Percentiles rank a stretch among this genome's conserved stretches.
These are phyloP conservation scores for Dalechampia spathulata DNA, from an alignment of 441 rosid species.

Conservation along the genomic window DNA sequence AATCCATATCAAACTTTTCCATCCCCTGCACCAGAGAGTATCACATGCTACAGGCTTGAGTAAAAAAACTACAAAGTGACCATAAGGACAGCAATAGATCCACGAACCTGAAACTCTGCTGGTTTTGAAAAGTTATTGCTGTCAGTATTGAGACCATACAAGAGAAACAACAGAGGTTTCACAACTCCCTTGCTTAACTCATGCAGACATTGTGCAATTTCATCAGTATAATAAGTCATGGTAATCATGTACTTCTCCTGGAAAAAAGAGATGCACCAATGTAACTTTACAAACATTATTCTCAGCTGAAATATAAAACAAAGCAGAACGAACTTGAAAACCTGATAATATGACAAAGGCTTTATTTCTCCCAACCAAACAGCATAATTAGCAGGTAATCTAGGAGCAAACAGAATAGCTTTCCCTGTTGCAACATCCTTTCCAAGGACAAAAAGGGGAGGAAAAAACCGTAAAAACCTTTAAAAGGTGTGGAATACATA, in stretches of 20 bases:
- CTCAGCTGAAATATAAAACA: not conserved
- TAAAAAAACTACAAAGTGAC: slow-evolving; percentile 5
- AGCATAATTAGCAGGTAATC: slow-evolving; percentile 78
- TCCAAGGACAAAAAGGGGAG: slow-evolving; percentile 1
- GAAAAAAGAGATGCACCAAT: slow-evolving; percentile 21
- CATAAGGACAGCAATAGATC: slow-evolving; percentile 6
- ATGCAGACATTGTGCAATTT: slow-evolving; percentile 45
- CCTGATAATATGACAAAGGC: slow-evolving; percentile 60
- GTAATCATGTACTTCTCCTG: slow-evolving; percentile 72
- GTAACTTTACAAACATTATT: slow-evolving; percentile 8
- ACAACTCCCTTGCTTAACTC: slow-evolving; percentile 46
- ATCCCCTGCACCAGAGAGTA: slow-evolving; percentile 46
- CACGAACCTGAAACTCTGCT: slow-evolving; percentile 66
- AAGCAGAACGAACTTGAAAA: slow-evolving; percentile 12
- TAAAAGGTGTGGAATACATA: not conserved
- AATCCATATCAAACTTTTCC: slow-evolving; percentile 56
- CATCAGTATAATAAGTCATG: slow-evolving; percentile 62
- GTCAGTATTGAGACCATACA: slow-evolving; percentile 86
- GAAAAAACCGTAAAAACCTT: not conserved
- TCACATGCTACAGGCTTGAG: not conserved
- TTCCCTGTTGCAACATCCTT: slow-evolving; percentile 80
- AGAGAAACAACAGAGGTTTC: slow-evolving; percentile 60
- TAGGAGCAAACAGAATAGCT: slow-evolving; percentile 74
- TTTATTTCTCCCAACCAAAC: slow-evolving; percentile 92
- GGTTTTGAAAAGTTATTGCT: slow-evolving; percentile 75